Conservation (phyloP, 768 basidiomycete genomes). For the Russula compacta region DNA sequence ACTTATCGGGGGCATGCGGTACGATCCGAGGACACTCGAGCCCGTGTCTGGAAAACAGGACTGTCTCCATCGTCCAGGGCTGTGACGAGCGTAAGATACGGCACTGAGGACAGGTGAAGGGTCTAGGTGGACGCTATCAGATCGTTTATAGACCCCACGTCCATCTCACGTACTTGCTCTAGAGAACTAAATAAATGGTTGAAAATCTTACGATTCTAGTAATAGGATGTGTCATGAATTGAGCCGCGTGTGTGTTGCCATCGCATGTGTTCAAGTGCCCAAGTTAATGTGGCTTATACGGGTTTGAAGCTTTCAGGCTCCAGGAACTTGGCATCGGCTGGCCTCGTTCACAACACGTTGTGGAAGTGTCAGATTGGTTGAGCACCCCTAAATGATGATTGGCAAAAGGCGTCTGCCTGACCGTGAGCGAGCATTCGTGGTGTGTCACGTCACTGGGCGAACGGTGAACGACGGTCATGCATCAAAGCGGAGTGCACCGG, state of each 20-base stretch:
- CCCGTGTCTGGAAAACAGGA: neutral
- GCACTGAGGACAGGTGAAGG: neutral
- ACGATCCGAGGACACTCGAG: neutral
- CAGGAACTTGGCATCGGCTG: slow-evolving; percentile 5
- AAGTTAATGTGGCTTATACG: slow-evolving; percentile 10
- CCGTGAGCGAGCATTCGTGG: neutral
- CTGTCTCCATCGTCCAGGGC: neutral
- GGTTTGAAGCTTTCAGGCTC: neutral
- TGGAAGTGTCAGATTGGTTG: neutral
- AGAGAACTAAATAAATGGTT: neutral
- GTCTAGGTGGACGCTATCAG: neutral
- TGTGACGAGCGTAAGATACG: neutral
- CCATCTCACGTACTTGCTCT: slow-evolving; percentile 11
- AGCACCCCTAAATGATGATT: slow-evolving; percentile 2
- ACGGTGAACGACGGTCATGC: neutral
- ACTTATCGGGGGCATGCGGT: neutral
- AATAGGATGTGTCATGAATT: slow-evolving; percentile 8
- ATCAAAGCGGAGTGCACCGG: neutral
- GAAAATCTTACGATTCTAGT: slow-evolving; percentile 1
- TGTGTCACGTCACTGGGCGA: slow-evolving; percentile 4
- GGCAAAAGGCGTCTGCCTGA: neutral
- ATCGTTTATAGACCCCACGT: slow-evolving; percentile 8
- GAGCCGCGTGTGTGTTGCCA: slow-evolving; percentile 10
- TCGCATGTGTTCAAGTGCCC: slow-evolving; percentile 2
- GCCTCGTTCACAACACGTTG: slow-evolving; percentile 19